Percentiles rank a stretch among this genome's conserved stretches.
Conservation (phyloP, 495 filamentous ascomycete species). For the Lentithecium fluviatile region DNA sequence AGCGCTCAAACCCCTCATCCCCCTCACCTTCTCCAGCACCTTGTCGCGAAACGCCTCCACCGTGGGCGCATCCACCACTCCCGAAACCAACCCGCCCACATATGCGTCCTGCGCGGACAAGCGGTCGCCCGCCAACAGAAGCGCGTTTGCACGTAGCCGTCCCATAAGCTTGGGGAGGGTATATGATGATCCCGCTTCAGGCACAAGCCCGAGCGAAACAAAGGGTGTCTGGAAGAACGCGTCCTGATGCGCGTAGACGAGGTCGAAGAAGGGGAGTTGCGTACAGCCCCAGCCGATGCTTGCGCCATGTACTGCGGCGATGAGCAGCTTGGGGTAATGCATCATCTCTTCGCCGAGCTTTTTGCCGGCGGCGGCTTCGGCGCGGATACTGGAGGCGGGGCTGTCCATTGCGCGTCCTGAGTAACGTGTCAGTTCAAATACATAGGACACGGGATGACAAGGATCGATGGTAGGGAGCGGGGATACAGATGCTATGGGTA, state of each 20-base stretch:
- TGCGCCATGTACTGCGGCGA: constrained; percentile 32
- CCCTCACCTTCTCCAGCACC: constrained; percentile 21
- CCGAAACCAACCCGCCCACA: constrained; percentile 24
- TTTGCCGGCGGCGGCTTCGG: too few relatives aligned
- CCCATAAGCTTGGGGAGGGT: constrained; percentile 29
- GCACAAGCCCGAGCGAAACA: constrained; percentile 23
- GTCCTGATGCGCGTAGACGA: constrained; percentile 21
- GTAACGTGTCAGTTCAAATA: too few relatives aligned
- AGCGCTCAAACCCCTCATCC: constrained; percentile 18
- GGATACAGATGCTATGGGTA: too few relatives aligned
- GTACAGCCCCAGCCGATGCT: constrained; percentile 34
- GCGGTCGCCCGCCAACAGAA: constrained; percentile 28
- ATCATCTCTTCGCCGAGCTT: too few relatives aligned
- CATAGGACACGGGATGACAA: too few relatives aligned
- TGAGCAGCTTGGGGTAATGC: constrained; percentile 27
- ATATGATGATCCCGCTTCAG: constrained; percentile 25
- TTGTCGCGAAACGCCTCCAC: constrained; percentile 16
- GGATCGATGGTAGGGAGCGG: too few relatives aligned
- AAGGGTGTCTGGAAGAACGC: constrained; percentile 36
- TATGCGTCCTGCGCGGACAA: constrained; percentile 25
- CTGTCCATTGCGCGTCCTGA: too few relatives aligned
- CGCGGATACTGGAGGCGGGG: too few relatives aligned
- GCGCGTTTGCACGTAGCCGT: constrained; percentile 17
- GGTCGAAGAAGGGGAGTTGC: constrained; percentile 28
- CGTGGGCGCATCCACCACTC: constrained; percentile 6